Percentiles rank a stretch among this genome's conserved stretches.
Evolutionary conservation across 2,329 filamentous ascomycete genomes (phyloP).

Genomic region (Aspergillus intermedius): DNA sequence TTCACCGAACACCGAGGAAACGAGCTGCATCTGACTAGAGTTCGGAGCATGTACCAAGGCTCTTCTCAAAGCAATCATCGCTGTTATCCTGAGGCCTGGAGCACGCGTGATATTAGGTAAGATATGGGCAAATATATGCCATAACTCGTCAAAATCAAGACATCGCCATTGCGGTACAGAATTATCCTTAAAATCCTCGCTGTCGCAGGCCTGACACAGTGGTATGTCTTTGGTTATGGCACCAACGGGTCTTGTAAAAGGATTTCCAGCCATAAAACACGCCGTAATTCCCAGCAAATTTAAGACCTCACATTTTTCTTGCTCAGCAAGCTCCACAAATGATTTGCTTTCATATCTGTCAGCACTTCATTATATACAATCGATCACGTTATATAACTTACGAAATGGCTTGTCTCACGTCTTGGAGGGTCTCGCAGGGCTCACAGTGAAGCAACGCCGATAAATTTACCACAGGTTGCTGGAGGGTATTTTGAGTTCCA

Average conservation of each 20-base stretch:
- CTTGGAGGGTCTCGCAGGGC: conserved; percentile 28
- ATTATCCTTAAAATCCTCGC: conserved; percentile 16
- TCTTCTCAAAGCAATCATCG: conserved; percentile 65
- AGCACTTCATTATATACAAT: background rate
- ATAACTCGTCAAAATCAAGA: conserved; percentile 26
- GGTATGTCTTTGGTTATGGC: conserved; percentile 19
- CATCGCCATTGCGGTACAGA: conserved; percentile 8
- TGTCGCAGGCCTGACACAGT: conserved; percentile 34
- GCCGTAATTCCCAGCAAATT: conserved; percentile 51
- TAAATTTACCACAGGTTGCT: conserved; percentile 29
- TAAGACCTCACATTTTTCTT: conserved; percentile 48
- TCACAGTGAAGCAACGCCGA: conserved; percentile 30
- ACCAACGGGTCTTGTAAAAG: conserved; percentile 28
- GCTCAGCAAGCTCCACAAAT: conserved; percentile 45
- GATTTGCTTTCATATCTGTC: conserved; percentile 22
- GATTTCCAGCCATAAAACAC: conserved; percentile 49
- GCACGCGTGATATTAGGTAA: conserved; percentile 41
- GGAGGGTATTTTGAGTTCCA: conserved; percentile 20
- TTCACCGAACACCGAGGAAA: conserved; percentile 62
- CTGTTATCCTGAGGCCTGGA: conserved; percentile 58
- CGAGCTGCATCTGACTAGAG: conserved; percentile 57
- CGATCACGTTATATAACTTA: conserved; percentile 31
- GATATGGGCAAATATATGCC: conserved; percentile 40
- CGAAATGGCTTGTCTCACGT: conserved; percentile 42
- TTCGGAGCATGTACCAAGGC: conserved; percentile 62